A percentile compares a stretch with the other conserved stretches of the same genome.
Conservation (phyloP, 805 yeast genomes). For the Candida parachauliodes region DNA sequence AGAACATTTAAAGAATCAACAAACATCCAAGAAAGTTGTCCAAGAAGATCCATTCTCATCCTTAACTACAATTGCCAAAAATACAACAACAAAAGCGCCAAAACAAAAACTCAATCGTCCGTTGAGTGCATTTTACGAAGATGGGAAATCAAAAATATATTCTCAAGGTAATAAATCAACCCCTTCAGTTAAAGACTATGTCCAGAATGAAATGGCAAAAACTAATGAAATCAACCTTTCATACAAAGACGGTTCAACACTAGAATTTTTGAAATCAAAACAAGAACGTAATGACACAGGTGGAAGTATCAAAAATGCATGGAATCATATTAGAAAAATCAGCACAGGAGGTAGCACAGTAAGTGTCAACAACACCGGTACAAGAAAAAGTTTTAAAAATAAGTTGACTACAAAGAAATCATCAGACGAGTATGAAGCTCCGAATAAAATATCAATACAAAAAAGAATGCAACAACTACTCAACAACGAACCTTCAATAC, state of each 20-base stretch:
- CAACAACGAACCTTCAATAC: slow-evolving; percentile 39
- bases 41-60: slow-evolving; percentile 38
- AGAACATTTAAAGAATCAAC: slow-evolving; percentile 13
- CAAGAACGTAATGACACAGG: slow-evolving; percentile 39
- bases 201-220: slow-evolving; percentile 29
- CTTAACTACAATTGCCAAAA: slow-evolving; percentile 11
- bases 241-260: slow-evolving; percentile 19
- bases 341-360: slow-evolving; percentile 33
- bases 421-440: slow-evolving; percentile 1
- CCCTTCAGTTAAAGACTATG: slow-evolving; percentile 27
- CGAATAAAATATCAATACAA: slow-evolving; percentile 36
- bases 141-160: slow-evolving; percentile 6
- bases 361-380: slow-evolving; percentile 18
- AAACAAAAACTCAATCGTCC: slow-evolving; percentile 8
- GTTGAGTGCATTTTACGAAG: slow-evolving; percentile 9
- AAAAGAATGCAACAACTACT: slow-evolving; percentile 51
- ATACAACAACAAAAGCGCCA: slow-evolving; percentile 14
- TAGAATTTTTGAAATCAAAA: slow-evolving; percentile 34
- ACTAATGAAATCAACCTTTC: slow-evolving; percentile 17
- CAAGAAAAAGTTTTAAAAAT: slow-evolving; percentile 28
- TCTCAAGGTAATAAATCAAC: slow-evolving; percentile 13
- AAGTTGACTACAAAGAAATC: slow-evolving; percentile 16
- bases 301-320: slow-evolving; percentile 32
- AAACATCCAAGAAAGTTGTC: slow-evolving; percentile 1
- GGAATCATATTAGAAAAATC: slow-evolving; percentile 33